Base-by-base conservation (phyloP, 768 basidiomycete genomes). In the Panaeolus cyanescens region DNA sequence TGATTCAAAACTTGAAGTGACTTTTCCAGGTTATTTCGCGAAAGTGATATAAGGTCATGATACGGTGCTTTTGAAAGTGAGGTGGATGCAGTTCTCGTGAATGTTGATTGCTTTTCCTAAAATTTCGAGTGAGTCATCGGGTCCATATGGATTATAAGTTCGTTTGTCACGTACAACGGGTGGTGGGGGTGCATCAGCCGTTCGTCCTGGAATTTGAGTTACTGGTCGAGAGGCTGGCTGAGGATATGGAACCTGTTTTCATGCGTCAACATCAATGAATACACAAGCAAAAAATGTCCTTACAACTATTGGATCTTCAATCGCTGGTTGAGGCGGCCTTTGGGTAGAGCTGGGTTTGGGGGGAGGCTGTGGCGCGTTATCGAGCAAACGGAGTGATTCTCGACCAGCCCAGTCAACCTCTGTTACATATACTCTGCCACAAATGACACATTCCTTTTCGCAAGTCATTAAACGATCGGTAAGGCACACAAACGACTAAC, bases 381-480 rank as follows among this genome's bases (percentile, higher is more conserved):
- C 25, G 45, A 50, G 22, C 45, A 50, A 50, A 15, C 45, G 45
- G 30, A 86, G 73, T 19, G 65, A 75, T 64, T 83, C 82, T 64
- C 78, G 72, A 32, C 85, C 88, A 62, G 80, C 73, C 63, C 76
- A 74, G 69, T 86, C 85, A 8, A 73, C 65, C 67, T 87, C 83
- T 13, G 80, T 79, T 30, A 83, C 62, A 73, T 90, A 93, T 19
- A 85, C 74, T 32, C 76, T 79, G 36, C 81, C 81, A 71, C 92
- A 93, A 60, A 91, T 79, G 28, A 93, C 91, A 66, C 92, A 93
- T 79, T 92, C 90, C 92, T 92, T 62, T n/a, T 25, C 36, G 39
- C 61, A 39, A 50, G 63, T 32, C 59, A 59, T 19, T 19, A 33
- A 30, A 36, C 25, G 61, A 57, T 54, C 34, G 37, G 9, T 40